Conservation (phyloP, 805 yeast genomes). For the Yamadazyma scolyti region DNA sequence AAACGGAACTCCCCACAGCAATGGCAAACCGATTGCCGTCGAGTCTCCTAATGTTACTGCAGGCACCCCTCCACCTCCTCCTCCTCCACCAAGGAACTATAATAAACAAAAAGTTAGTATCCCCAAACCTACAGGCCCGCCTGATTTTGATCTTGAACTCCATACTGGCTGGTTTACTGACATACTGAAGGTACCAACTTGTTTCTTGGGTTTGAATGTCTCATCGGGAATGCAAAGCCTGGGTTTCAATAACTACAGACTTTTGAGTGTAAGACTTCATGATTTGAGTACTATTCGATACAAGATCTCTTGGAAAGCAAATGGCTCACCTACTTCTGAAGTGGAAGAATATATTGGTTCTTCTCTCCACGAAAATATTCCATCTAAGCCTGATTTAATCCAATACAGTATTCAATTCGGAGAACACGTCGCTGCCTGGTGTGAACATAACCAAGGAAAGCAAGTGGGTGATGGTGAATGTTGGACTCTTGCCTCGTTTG, state of each 20-base stretch:
- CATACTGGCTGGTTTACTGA: slow-evolving; percentile 45
- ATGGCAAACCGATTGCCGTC: no score
- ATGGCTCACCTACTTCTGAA: slow-evolving; percentile 18
- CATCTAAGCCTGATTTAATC: slow-evolving; percentile 30
- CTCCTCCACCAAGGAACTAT: slow-evolving; percentile 27
- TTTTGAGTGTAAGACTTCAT: slow-evolving; percentile 32
- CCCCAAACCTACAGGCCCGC: slow-evolving; percentile 23
- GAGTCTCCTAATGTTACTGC: no score
- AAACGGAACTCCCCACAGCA: slow-evolving; percentile 1
- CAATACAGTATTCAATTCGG: slow-evolving; percentile 39
- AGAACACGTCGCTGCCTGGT: slow-evolving; percentile 54
- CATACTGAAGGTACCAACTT: slow-evolving; percentile 31
- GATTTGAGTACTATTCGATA: slow-evolving; percentile 40
- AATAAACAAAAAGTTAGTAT: slow-evolving; percentile 11
- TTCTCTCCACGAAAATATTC: slow-evolving; percentile 27
- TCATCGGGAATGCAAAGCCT: slow-evolving; percentile 16
- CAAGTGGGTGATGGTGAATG: slow-evolving; percentile 57
- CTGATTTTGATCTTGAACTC: slow-evolving; percentile 41
- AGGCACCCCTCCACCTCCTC: slow-evolving; percentile 21
- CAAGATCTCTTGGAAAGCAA: slow-evolving; percentile 38
- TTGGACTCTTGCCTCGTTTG: slow-evolving; percentile 58
- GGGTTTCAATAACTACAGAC: slow-evolving; percentile 16
- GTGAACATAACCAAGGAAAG: slow-evolving; percentile 44
- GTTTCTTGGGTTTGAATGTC: slow-evolving; percentile 34
- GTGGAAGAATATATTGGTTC: slow-evolving; percentile 39